Base-by-base conservation (phyloP, 73 alveolate genomes). In the Durusdinium trenchii region DNA sequence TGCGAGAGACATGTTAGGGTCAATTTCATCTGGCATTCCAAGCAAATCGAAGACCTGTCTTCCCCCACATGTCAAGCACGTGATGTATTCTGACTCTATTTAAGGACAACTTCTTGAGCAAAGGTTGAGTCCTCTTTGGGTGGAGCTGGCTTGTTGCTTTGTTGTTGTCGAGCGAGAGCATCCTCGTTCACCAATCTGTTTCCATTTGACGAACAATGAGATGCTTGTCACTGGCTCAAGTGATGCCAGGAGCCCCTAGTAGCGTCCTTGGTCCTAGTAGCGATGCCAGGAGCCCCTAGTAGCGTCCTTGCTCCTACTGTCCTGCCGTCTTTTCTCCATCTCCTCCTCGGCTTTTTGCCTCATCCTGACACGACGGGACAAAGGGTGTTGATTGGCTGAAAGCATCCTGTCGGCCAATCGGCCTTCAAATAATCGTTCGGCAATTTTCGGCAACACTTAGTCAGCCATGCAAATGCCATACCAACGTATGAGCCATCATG, bases 251-350 rank as follows among this genome's bases (percentile, higher is more conserved):
- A 10, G 76, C 32, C 16, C 32, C 6, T 40, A 62, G 26, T 10
- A 9, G 48, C 52, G 4, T 45, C 6, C 14, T 79, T 16, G 3
- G 16, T 38, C 45, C 14, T 7, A 35, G 46, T 60, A n/a, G n/a
- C n/a, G n/a, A n/a, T n/a, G n/a, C n/a, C n/a, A n/a, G 32, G 16
- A 10, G 76, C 32, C 16, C 32, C 6, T 40, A 62, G 26, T 10
- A 9, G 48, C 52, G 4, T 45, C 6, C 14, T 79, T 16, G 3
- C n/a, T 38, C 45, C 14, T 7, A 35, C 30, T 60, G 57, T 79
- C 99, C 92, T 93, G 99, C n/a, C 99, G 99, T 48, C 99, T 54
- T 67, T 76, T 71, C 42, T 93, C 99, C 99, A 93, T 75, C 76
- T 93, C 99, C 93, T 93, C 99, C 52, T 93, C 99, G 36, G 99